Percentiles rank a stretch among this genome's conserved stretches.
Conservation (phyloP, 1,284 basidiomycete genomes). For the Ganoderma meredithae region DNA sequence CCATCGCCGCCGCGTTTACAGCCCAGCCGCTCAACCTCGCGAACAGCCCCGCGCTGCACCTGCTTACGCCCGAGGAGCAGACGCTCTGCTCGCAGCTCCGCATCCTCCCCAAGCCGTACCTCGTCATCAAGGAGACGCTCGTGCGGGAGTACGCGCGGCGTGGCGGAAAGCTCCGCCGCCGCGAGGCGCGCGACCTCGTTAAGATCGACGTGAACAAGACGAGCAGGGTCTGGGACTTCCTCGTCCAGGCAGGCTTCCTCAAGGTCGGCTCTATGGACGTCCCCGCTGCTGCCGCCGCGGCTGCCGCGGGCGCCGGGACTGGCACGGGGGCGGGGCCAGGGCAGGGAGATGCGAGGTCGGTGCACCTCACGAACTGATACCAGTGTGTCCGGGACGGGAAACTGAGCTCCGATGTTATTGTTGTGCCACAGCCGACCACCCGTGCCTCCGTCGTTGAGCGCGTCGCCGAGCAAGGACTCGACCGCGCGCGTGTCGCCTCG, state of each 20-base stretch:
- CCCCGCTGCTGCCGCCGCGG: constrained; percentile 25
- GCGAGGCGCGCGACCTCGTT: constrained; percentile 88
- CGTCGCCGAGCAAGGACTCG: constrained; percentile 50
- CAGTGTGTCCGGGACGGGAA: background rate
- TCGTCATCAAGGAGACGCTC: constrained; percentile 91
- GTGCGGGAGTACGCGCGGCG: constrained; percentile 92
- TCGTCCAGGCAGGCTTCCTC: constrained; percentile 80
- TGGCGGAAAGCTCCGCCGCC: constrained; percentile 82
- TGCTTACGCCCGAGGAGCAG: constrained; percentile 88
- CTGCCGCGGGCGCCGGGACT: constrained; percentile 22
- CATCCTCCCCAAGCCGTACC: constrained; percentile 91
- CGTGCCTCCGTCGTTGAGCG: constrained; percentile 43
- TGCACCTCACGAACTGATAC: constrained; percentile 8
- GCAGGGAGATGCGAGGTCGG: constrained; percentile 10
- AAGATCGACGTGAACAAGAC: constrained; percentile 95
- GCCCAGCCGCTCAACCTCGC: constrained; percentile 78
- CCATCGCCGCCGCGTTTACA: constrained; percentile 51
- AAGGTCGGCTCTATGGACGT: constrained; percentile 40
- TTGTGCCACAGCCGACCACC: constrained; percentile 30
- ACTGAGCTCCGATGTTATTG: background rate
- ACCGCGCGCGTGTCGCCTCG: constrained; percentile 42
- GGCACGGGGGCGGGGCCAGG: constrained; percentile 6
- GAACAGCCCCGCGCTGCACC: constrained; percentile 85
- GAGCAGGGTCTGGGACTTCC: constrained; percentile 88
- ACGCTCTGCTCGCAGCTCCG: constrained; percentile 87